phyloP scores from a whole-genome alignment of 2,329 filamentous ascomycete genomes.

The Verticillium longisporum region DNA sequence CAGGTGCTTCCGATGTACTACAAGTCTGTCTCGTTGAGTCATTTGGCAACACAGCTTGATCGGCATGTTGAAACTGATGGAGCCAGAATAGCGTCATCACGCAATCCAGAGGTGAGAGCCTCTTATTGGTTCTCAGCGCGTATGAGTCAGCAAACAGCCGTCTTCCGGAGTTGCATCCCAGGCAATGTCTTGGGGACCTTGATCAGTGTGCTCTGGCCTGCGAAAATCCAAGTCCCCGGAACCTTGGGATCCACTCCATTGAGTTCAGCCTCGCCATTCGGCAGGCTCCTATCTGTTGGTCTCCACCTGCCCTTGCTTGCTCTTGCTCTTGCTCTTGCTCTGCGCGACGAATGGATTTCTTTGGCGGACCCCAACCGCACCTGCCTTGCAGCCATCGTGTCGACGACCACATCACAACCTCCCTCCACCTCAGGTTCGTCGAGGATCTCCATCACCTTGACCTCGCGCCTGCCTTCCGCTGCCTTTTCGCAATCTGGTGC shows the following conservation, averaged over 20 bases:
- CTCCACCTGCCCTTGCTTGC: not conserved
- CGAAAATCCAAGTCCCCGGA: not conserved
- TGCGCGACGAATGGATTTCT: not conserved
- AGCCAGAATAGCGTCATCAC: constrained; percentile 1
- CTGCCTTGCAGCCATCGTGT: not conserved
- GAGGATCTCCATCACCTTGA: not conserved
- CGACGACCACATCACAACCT: not conserved
- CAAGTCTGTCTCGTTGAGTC: not conserved
- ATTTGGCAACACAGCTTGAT: not conserved
- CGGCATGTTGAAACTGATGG: not conserved
- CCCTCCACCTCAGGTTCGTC: not conserved
- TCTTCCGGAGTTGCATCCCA: not conserved
- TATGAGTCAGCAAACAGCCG: not conserved
- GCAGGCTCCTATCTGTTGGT: not conserved
- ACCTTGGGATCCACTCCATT: not conserved
- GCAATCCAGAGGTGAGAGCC: not conserved
- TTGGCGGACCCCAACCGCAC: not conserved
- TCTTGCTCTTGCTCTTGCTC: not conserved
- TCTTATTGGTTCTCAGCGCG: not conserved
- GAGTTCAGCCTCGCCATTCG: not conserved
- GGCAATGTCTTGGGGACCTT: not conserved
- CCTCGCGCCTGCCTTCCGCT: not conserved
- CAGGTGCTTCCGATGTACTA: not conserved
- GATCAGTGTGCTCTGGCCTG: not conserved
- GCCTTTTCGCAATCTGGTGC: not conserved